Base-by-base conservation (phyloP, 495 filamentous ascomycete genomes). In the Daldinia vernicosa region DNA sequence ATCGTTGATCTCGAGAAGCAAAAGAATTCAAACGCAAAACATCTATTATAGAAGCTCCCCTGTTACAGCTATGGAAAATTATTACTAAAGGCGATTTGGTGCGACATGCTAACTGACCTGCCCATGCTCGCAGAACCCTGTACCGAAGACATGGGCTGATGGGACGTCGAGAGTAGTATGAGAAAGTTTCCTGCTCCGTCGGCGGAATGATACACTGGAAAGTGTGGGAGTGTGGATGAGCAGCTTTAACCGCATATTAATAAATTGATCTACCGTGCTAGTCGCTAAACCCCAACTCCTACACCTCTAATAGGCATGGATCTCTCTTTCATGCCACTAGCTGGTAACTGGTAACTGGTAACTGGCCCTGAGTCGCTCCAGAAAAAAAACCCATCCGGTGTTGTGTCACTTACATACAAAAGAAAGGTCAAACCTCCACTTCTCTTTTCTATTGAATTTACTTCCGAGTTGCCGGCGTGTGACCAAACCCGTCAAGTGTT, bases 201-300 rank as follows among this genome's bases (percentile, higher is more conserved):
- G 8, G 17, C 56, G 70, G 64, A 61, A 72, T 68, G 65, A 64
- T 64, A 64, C 3, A 33, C 40, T 8, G 27, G 15, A 17, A 30
- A 30, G 50, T 30, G 26, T 28, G 50, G 26, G n/a, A 27, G 17
- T 22, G 8, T 5, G 32, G 32, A 40, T 8, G 19, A 12, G 64
- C 60, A 60, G 60, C 55, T 69, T 72, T 72, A 72, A 53, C 70
- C 70, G 70, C 60, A 72, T 72, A 72, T 69, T 69, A 72, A 72
- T 67, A 64, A 62, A 68, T 45, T 53, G 60, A 63, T 59, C 58
- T 57, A 26, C 19, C 39, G 14, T 37, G 27, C 51, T 57, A 60
- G 60, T 58, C 35, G 35, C 22, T 70, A 28, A 58, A 39, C 58
- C 45, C 39, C 54, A 53, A 62, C 28, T 52, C 53, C 43, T 45